Conservation (phyloP, 257 asterid species). For the Scutellaria baicalensis region DNA sequence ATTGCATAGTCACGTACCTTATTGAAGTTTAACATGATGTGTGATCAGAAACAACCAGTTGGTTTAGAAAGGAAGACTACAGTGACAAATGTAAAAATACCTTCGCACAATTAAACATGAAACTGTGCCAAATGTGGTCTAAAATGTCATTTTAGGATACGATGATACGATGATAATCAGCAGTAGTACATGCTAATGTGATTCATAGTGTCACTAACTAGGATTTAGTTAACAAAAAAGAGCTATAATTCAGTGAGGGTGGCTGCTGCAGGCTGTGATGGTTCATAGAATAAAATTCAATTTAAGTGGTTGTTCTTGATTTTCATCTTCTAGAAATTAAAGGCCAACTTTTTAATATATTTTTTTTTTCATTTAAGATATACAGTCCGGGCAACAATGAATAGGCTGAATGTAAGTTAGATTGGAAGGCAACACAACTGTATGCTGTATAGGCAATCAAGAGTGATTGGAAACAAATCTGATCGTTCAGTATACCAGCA, state of each 20-base stretch:
- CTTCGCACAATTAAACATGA: neutral
- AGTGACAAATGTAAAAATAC: neutral
- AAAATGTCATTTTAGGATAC: slow-evolving; percentile 3
- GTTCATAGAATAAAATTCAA: neutral
- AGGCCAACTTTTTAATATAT: neutral
- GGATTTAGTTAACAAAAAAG: neutral
- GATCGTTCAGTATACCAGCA: slow-evolving; percentile 46
- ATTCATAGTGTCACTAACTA: neutral
- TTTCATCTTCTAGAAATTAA: neutral
- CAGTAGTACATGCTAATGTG: slow-evolving; percentile 1
- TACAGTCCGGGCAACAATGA: neutral
- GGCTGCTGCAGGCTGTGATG: neutral
- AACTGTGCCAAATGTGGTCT: slow-evolving; percentile 1
- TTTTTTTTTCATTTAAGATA: neutral
- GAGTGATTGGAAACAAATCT: neutral
- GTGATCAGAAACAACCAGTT: slow-evolving; percentile 10
- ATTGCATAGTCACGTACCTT: slow-evolving; percentile 95
- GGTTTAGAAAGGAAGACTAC: slow-evolving; percentile 7
- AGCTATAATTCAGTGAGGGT: neutral
- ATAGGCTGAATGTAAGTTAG: neutral
- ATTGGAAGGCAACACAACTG: neutral
- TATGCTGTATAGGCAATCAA: neutral
- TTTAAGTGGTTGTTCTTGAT: neutral
- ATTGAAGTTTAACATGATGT: slow-evolving; percentile 15
- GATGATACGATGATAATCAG: neutral